Conservation (phyloP, 2,329 filamentous ascomycete species). For the Akanthomyces uredinophilus region DNA sequence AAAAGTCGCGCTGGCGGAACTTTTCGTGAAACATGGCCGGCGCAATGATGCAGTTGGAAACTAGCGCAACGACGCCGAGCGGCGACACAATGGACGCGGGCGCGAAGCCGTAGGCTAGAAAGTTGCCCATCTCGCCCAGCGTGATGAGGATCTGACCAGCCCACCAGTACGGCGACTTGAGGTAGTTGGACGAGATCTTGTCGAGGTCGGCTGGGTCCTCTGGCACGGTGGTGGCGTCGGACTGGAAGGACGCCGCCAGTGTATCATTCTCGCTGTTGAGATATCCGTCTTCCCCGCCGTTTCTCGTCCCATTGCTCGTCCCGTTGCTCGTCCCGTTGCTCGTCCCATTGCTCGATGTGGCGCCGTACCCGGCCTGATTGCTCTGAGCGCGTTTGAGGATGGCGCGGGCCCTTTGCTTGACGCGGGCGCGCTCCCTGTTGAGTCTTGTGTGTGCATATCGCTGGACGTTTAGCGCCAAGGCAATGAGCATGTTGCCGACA, state of each 20-base stretch:
- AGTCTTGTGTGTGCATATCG: slow-evolving; percentile 89
- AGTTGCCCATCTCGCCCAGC: slow-evolving; percentile 90
- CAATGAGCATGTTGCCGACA: slow-evolving; percentile 87
- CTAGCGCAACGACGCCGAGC: slow-evolving; percentile 89
- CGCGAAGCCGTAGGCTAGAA: slow-evolving; percentile 94
- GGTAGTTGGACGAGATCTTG: slow-evolving; percentile 62
- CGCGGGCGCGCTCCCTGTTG: slow-evolving; percentile 61
- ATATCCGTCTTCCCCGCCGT: slow-evolving; percentile 32
- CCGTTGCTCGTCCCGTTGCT: slow-evolving; percentile 26
- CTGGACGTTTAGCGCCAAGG: slow-evolving; percentile 92
- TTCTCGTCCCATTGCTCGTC: slow-evolving; percentile 23
- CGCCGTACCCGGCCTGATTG: slow-evolving; percentile 29
- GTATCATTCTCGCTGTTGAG: slow-evolving; percentile 43
- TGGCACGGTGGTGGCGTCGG: slow-evolving; percentile 25
- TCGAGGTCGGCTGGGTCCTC: slow-evolving; percentile 25
- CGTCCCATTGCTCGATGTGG: slow-evolving; percentile 25
- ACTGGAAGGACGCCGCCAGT: slow-evolving; percentile 46
- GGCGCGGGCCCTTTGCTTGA: slow-evolving; percentile 49
- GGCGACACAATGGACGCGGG: slow-evolving; percentile 96
- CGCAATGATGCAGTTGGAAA: slow-evolving; percentile 96
- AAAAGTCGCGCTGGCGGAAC: slow-evolving; percentile 78
- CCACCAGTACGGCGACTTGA: slow-evolving; percentile 96
- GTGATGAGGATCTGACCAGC: slow-evolving; percentile 87
- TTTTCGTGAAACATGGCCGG: slow-evolving; percentile 88
- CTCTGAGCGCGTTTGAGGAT: slow-evolving; percentile 43